phyloP scores from a whole-genome alignment of 2,329 filamentous ascomycete species.

The Pseudopyricularia javanii region DNA sequence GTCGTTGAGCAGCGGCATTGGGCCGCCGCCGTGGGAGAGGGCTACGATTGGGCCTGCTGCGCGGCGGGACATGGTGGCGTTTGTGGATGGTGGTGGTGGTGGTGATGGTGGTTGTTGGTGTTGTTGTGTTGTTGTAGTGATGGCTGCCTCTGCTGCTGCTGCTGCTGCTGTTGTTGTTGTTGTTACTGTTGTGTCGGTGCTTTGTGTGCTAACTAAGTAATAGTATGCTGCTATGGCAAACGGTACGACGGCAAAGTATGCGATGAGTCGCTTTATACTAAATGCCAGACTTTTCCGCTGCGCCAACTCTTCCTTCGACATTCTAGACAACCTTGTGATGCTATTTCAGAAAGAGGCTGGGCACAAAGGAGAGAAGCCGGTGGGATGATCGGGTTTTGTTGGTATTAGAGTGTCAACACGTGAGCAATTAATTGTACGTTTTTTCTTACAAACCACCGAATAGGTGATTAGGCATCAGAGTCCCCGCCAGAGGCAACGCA shows the following conservation, averaged over 20 bases:
- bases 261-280: not conserved
- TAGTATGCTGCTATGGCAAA: not conserved
- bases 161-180: no score
- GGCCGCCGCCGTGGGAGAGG: constrained; percentile 40
- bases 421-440: not conserved
- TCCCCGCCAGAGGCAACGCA: no score
- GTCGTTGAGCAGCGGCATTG: constrained; percentile 45
- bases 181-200: not conserved
- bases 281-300: no score
- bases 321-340: no score
- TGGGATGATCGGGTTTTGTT: not conserved
- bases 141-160: no score
- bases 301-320: no score
- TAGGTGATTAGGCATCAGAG: no score
- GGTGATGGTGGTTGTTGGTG: no score
- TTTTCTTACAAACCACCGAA: not conserved
- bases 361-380: not conserved
- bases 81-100: not conserved
- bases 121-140: no score
- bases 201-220: not conserved
- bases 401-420: not conserved
- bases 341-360: not conserved
- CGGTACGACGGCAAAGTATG: not conserved
- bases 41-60: constrained; percentile 27
- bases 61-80: not conserved